Evolutionary conservation across 306 rosid genomes (phyloP), one percentile per base, ranked within the genome.

Genomic region (Glycyrrhiza uralensis): DNA sequence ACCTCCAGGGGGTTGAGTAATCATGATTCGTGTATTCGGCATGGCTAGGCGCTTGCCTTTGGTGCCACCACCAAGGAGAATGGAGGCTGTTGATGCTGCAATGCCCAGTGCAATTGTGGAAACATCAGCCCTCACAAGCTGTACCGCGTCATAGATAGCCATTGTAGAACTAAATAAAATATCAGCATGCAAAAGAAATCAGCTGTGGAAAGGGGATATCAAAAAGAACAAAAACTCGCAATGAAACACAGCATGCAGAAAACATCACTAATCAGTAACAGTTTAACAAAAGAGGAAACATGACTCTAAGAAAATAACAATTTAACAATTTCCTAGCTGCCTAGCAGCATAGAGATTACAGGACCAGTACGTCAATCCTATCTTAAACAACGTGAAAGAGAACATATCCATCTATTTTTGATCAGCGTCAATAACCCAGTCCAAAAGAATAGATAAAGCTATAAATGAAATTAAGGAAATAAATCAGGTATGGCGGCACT

Each of bases 41-140:
- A 94, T 91, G 6, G 97, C 97, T 52, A 94, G 78, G 23, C 99
- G 97, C 89, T 94, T 94, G 35, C 99, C 99, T 66, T 94, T 94
- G 62, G 99, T 86, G 49, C 96, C 99, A 44, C 96, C 91, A 2
- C 92, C 99, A 4, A 94, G 96, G 84, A 94, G 86, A 51, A 94
- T 79, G 64, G 99, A 82, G 52, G 99, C 95, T 7, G 99, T 91
- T 69, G 99, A 94, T 36, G 97, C 99, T 22, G 96, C 72, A 42
- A 94, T 83, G 70, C 99, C 99, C 1, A 94, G 88, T 18, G 97
- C 99, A 56, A 94, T 77, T 5, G 99, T 94, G 60, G 96, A 91
- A 73, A 94, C 93, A 76, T 91, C 96, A 5, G 97, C 97, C 87
- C 99, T 89, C 85, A 94, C 97, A n/a, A 94, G 97, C 85, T 88